Base-by-base conservation (phyloP, 768 basidiomycete genomes). In the Boletus edulis region DNA sequence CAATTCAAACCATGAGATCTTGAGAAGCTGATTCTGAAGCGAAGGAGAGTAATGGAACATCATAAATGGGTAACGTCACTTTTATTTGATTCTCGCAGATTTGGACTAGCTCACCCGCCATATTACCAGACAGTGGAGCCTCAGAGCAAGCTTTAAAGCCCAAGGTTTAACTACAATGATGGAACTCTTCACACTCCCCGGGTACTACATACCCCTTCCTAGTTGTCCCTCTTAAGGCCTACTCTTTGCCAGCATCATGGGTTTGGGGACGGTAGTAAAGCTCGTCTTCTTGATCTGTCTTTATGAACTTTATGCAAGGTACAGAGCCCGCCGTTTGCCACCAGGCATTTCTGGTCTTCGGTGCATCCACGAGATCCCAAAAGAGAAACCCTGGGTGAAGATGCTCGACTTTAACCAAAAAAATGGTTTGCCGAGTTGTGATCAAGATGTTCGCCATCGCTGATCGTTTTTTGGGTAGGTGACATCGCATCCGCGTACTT, bases 291-390 rank as follows among this genome's bases (percentile, higher is more conserved):
- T 10, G 10, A 18, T 46, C 45, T 46, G 31, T 37, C 20, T 47
- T 17, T 20, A 47, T 37, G 34, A 37, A 27, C 34, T 47, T 46
- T 32, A 34, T 37, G 22, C 35, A 15, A 37, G 11, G 14, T 37
- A 24, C 12, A 32, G 32, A 20, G 32, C 56, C 3, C 42, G 56
- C 17, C 47, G 43, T 14, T 42, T 64, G 0, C 63, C 62, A 13
- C 62, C 62, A 22, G 62, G 62, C 4, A 22, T 60, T 15, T 43
- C 49, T 37, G 63, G 63, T n/a, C 37, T 58, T 24, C 27, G 27
- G 14, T 49, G 43, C 40, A 17, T 63, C 37, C 40, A 56, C n/a
- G n/a, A 59, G 35, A 32, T 60, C 10, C 62, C 63, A 0, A 40
- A 13, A 10, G 48, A 55, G 8, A 57, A 52, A n/a, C 14, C 53